Conservation (phyloP, 1,284 basidiomycete species). For the Coniferiporia weirii region DNA sequence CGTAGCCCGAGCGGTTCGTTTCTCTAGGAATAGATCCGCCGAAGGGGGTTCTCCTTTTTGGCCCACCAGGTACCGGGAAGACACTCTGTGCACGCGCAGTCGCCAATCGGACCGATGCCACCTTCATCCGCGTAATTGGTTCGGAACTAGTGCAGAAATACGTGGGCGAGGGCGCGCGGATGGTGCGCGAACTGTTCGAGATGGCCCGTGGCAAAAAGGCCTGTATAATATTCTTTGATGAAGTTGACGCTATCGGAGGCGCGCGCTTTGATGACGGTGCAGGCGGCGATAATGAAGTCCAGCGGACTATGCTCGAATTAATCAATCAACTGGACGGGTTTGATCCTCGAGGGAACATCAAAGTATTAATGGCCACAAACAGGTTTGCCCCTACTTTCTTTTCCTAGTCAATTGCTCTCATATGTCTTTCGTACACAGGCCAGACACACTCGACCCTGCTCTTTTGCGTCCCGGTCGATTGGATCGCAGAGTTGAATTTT, state of each 20-base stretch:
- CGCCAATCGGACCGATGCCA: conserved; percentile 97
- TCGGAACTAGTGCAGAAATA: conserved; percentile 99
- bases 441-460: conserved; percentile 97
- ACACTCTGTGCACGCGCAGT: conserved; percentile 98
- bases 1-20: conserved; percentile 93
- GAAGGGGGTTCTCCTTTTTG: conserved; percentile 95
- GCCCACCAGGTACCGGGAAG: conserved; percentile 97
- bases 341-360: conserved; percentile 98
- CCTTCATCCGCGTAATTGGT: conserved; percentile 98
- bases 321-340: conserved; percentile 99
- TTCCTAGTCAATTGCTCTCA: neutral
- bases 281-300: conserved; percentile 98
- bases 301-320: conserved; percentile 98
- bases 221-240: conserved; percentile 99
- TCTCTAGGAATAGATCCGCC: conserved; percentile 99
- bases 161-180: conserved; percentile 97
- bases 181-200: conserved; percentile 99
- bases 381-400: conserved; percentile 39
- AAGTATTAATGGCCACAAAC: conserved; percentile 99
- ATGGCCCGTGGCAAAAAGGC: conserved; percentile 99
- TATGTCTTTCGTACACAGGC: conserved; percentile 43
- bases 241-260: conserved; percentile 96
- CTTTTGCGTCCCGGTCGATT: conserved; percentile 93
- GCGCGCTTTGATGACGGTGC: conserved; percentile 99
- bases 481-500: conserved; percentile 95